These are phyloP conservation scores for Scedosporium aurantiacum DNA, from an alignment of 2,329 filamentous ascomycete genomes.

Conservation along the genomic window DNA sequence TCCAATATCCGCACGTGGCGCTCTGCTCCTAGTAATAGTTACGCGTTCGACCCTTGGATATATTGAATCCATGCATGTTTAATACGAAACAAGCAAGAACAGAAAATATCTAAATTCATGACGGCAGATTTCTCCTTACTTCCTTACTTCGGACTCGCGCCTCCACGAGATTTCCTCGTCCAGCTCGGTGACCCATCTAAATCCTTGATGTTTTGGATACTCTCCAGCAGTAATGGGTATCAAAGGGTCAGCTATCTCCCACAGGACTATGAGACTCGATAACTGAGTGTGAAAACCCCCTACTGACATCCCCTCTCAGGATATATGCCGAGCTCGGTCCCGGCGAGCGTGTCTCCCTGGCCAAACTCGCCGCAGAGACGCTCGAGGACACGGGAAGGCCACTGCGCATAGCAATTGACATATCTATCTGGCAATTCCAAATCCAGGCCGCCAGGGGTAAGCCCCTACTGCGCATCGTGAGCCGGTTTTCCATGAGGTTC, in stretches of 20 bases:
- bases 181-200: background rate
- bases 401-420: conserved; percentile 80
- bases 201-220: background rate
- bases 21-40: background rate
- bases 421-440: conserved; percentile 97
- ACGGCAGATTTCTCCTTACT: too few species aligned
- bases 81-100: background rate
- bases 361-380: conserved; percentile 70
- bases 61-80: background rate
- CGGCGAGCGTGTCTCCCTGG: conserved; percentile 67
- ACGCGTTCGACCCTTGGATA: background rate
- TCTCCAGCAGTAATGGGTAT: conserved; percentile 42
- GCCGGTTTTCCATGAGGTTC: conserved; percentile 20
- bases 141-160: too few species aligned
- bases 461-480: conserved; percentile 21
- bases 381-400: conserved; percentile 61
- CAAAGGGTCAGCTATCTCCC: conserved; percentile 38
- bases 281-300: conserved; percentile 3
- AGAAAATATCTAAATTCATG: background rate
- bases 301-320: conserved; percentile 32
- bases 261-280: background rate
- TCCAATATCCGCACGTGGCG: background rate
- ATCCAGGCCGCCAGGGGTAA: conserved; percentile 67
- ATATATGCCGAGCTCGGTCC: conserved; percentile 84
- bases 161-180: background rate